phyloP scores from a whole-genome alignment of 2,329 filamentous ascomycete genomes.

The Neocatenulostroma microsporum region DNA sequence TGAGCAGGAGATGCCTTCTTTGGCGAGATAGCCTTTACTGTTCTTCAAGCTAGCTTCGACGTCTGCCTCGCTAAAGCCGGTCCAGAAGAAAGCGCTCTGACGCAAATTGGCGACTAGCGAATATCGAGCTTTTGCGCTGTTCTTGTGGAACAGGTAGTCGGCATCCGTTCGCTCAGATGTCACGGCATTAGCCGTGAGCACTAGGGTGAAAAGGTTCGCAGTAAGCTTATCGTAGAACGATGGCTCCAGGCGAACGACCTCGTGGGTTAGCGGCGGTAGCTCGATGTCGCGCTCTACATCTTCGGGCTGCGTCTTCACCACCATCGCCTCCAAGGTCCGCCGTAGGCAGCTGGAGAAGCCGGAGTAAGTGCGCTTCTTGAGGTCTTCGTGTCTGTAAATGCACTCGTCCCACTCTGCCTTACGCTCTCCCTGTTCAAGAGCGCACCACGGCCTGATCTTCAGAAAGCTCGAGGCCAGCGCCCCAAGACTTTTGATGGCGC shows the following conservation, averaged over 20 bases:
- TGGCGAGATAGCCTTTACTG: constrained; percentile 58
- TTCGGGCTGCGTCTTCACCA: constrained; percentile 68
- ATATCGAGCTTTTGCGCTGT: constrained; percentile 59
- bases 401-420: constrained; percentile 66
- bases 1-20: constrained; percentile 53
- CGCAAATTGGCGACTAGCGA: constrained; percentile 69
- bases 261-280: constrained; percentile 66
- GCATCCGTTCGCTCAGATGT: constrained; percentile 75
- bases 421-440: constrained; percentile 50
- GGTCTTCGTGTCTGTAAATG: constrained; percentile 46
- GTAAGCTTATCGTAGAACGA: constrained; percentile 78
- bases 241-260: constrained; percentile 65
- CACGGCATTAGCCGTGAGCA: constrained; percentile 77
- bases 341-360: constrained; percentile 58
- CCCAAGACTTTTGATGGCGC: constrained; percentile 53
- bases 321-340: constrained; percentile 64
- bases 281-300: constrained; percentile 58
- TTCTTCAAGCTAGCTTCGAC: constrained; percentile 58
- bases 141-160: constrained; percentile 83
- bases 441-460: constrained; percentile 70
- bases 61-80: constrained; percentile 60
- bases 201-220: constrained; percentile 75
- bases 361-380: constrained; percentile 53
- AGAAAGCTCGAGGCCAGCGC: constrained; percentile 63
- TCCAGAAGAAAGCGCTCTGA: constrained; percentile 83